Percentiles rank a stretch among this genome's conserved stretches.
phyloP scores from a whole-genome alignment of 1,139 yeast species.

The Diutina neorugosa region DNA sequence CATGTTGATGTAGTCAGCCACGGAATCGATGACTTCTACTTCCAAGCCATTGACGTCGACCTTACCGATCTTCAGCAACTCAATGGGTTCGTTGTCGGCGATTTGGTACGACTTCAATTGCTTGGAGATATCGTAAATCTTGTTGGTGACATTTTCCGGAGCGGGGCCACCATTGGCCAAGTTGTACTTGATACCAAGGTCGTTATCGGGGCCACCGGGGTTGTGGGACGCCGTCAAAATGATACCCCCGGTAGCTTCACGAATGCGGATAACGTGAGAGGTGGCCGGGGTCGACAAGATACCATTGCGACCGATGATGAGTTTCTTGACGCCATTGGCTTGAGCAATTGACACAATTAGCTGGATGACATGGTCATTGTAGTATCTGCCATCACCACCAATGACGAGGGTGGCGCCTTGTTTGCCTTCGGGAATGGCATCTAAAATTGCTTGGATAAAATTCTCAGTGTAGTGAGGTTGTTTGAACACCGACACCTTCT shows the following conservation, averaged over 20 bases:
- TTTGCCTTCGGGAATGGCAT: slow-evolving; percentile 85
- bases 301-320: slow-evolving; percentile 82
- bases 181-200: slow-evolving; percentile 93
- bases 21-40: slow-evolving; percentile 76
- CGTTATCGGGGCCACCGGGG: slow-evolving; percentile 95
- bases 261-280: slow-evolving; percentile 75
- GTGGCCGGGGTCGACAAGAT: slow-evolving; percentile 93
- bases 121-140: slow-evolving; percentile 64
- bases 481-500: slow-evolving; percentile 78
- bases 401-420: slow-evolving; percentile 67
- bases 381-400: slow-evolving; percentile 96
- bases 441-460: slow-evolving; percentile 77
- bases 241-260: slow-evolving; percentile 83
- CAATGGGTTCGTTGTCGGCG: slow-evolving; percentile 47
- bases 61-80: slow-evolving; percentile 47
- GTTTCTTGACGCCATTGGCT: slow-evolving; percentile 79
- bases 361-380: slow-evolving; percentile 73
- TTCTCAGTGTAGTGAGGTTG: slow-evolving; percentile 81
- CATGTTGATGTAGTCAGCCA: slow-evolving; percentile 64
- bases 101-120: slow-evolving; percentile 45
- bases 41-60: slow-evolving; percentile 37
- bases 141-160: slow-evolving; percentile 89
- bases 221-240: slow-evolving; percentile 94
- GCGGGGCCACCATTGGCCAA: slow-evolving; percentile 97
- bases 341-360: slow-evolving; percentile 75